Conservation (phyloP, 352 stramenopile genomes). For the Pythium pyrilobum region DNA sequence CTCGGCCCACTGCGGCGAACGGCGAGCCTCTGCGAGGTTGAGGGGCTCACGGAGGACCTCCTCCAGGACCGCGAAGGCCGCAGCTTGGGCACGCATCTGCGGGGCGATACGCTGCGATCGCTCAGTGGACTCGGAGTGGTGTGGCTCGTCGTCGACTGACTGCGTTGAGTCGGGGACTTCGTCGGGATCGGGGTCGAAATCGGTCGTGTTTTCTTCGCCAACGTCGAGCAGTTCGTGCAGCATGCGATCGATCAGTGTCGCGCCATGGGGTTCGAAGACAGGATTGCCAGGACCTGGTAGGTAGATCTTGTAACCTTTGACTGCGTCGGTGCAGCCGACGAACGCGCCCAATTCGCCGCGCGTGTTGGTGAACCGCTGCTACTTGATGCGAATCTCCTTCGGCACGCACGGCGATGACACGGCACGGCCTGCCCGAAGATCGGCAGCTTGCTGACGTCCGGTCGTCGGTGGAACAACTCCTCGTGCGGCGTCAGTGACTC, state of each 20-base stretch:
- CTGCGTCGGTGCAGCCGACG: background rate
- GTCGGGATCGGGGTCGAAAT: background rate
- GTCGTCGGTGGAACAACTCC: background rate
- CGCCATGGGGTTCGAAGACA: background rate
- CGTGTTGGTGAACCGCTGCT: background rate
- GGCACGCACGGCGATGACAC: background rate
- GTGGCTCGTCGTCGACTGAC: background rate
- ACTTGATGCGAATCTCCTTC: background rate
- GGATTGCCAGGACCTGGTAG: background rate
- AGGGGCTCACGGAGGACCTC: conserved; percentile 2
- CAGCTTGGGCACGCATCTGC: background rate
- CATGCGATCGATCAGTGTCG: background rate
- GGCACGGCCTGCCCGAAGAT: conserved; percentile 8
- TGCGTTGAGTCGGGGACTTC: background rate
- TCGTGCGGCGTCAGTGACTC: background rate
- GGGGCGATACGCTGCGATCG: background rate
- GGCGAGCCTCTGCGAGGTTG: background rate
- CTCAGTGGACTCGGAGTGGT: background rate
- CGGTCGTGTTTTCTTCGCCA: background rate
- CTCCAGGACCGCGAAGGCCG: background rate
- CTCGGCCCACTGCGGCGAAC: conserved; percentile 1
- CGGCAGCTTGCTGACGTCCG: background rate
- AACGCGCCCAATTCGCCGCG: background rate
- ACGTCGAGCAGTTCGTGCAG: background rate
- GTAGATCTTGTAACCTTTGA: conserved; percentile 1